Base-by-base conservation (phyloP, 345 rosid genomes). In the Triadica sebifera region DNA sequence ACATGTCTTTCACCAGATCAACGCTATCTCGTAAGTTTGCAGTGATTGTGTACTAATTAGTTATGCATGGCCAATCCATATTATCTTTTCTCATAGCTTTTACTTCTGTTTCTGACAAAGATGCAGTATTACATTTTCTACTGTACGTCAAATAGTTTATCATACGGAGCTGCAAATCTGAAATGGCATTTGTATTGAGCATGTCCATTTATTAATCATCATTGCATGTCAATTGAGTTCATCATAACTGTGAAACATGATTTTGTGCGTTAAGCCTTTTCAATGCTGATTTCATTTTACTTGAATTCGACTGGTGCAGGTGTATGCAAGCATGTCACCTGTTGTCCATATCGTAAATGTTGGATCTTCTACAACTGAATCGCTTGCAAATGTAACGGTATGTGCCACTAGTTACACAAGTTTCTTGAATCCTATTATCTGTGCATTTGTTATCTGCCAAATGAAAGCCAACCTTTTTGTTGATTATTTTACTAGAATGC, bases 1-100 rank as follows among this genome's bases (percentile, higher is more conserved):
- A 79, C 91, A 29, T 82, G 82, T 76, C 87, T 89, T 70, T 89
- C 91, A 19, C 89, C 93, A 8, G 91, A 89, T 80, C 89, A 77
- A 62, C 88, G 75, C 15, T 81, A 75, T 69, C 91, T 89, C 65
- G 91, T 89, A 81, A 82, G 87, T 75, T 59, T 65, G 38, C 29
- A 46, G 37, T 22, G 47, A 45, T 37, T 64, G 57, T 72, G 12
- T 3, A 24, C 16, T 70, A 13, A 57, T 57, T 37, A 56, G 8
- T 15, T 13, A 50, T 43, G 5, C 49, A 8, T 5, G 41, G 9
- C 58, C 1, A 15, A 16, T 67, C 59, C 41, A 29, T 67, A 29
- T 49, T 67, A 19, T 17, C 29, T n/a, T 41, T 12, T 63, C 49
- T 39, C 19, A 19, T 39, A n/a, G 12, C 24, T 6, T 9, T 70